Base-by-base conservation (phyloP, 2,329 filamentous ascomycete species). In the Fusarium abutilonis region DNA sequence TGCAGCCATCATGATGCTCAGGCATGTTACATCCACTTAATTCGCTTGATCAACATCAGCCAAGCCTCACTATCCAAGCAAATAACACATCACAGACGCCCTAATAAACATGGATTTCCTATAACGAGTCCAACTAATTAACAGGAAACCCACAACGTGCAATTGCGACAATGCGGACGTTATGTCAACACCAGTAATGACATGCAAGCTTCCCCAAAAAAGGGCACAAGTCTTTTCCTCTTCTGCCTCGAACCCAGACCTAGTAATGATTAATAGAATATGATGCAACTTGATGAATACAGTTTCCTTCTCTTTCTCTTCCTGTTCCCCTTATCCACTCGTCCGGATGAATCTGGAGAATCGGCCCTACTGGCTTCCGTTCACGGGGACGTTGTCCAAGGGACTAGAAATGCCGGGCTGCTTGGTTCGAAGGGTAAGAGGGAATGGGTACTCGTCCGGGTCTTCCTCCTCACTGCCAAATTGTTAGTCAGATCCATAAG, bases 401-500 rank as follows among this genome's bases (percentile, higher is more conserved):
- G 69, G 68, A 29, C 68, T 71, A 15, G 57, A 56, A 4, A 66
- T 60, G 13, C 43, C 36, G 70, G 78, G 74, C 14, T 80, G 80
- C 78, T 85, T 85, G 15, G 79, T 78, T 64, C 84, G 81, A 56
- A 87, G 77, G 7, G 83, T 86, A 62, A 87, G 74, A 23, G 84
- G 83, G 76, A 86, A 87, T 1, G 83, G 81, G 65, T 86, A 86
- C 72, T 87, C 85, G n/a, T 87, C 94, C 1, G 90, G 87, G 69
- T 98, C 95, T 80, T 98, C 95, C 75, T 97, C 93, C 76, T 95
- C 92, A 78, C 92, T 96, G 34, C 15, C 6, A 32, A 28, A 11
- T 32, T 56, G 64, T 73, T 64, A 73, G 66, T 48, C 8, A 35
- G 5, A 26, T 13, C 4, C 14, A 34, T 6, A 15, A n/a, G 21